Base-by-base conservation (phyloP, 2,329 filamentous ascomycete species). In the Diaporthe ampelina region DNA sequence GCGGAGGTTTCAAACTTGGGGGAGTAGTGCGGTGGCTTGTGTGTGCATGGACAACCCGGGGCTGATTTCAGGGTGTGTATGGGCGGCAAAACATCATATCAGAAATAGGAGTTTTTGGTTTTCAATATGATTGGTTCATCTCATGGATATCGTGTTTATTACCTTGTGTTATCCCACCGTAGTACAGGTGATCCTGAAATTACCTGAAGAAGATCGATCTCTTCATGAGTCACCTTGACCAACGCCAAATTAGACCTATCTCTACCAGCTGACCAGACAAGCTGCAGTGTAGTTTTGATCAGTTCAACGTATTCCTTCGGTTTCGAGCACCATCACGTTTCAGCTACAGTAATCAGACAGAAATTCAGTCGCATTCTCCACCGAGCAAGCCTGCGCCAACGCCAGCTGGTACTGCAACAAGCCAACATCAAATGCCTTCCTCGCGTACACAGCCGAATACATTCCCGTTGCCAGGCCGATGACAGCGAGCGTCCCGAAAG, bases 381-480 rank as follows among this genome's bases (percentile, higher is more conserved):
- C 50, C 37, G 68, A 19, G 32, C 68, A 70, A 13, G 68, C 68
- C 65, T 57, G 65, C 50, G 65, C 65, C 24, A 70, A 17, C 21
- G 68, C 68, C 13, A 70, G 54, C 68, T 70, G 37, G 40, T 70
- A 70, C 54, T 70, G 68, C 37, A 35, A 19, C 19, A 48, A 24
- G 13, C 45, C 63, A 3, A 58, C 26, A 24, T 70, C 67, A 11
- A 58, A 70, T 4, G 67, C 67, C 67, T 48, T 58, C 26, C 43
- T 70, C 54, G 67, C 67, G 40, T 70, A 58, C 10, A 48, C 67
- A 15, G 52, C 54, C 54, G 67, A 70, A 40, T 70, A 58, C 52
- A 70, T 9, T 0, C 67, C 52, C 15, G 50, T 24, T 11, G 13
- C 52, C 15, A 48, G 52, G 13, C 67, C 67, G 9, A 70, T 10